Percentiles rank a stretch among this genome's conserved stretches.
Conservation (phyloP, 2,329 filamentous ascomycete genomes). For the Zasmidium angulare region DNA sequence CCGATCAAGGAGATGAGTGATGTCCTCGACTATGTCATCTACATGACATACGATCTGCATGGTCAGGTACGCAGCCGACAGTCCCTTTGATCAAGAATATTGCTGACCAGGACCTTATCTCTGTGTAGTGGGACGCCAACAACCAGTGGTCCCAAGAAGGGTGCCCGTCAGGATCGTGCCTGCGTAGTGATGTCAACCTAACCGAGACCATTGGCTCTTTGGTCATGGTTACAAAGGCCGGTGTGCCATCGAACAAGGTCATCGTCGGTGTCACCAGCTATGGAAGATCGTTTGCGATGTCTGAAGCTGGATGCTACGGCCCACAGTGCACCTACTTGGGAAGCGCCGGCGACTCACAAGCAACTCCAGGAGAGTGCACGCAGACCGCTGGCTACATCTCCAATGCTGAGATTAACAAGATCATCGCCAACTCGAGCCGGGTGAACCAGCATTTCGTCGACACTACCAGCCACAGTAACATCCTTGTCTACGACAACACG, state of each 20-base stretch:
- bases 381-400: constrained; percentile 36
- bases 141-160: background rate
- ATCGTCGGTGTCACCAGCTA: constrained; percentile 35
- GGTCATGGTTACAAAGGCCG: constrained; percentile 13
- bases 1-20: constrained; percentile 27
- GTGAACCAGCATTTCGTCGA: background rate
- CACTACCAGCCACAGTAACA: background rate
- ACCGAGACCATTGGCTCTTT: constrained; percentile 26
- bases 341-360: background rate
- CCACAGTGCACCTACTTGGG: constrained; percentile 27
- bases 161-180: constrained; percentile 33
- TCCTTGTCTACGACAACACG: constrained; percentile 21
- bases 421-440: constrained; percentile 19
- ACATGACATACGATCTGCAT: constrained; percentile 35
- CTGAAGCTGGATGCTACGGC: constrained; percentile 25
- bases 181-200: constrained; percentile 33
- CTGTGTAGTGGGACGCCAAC: background rate
- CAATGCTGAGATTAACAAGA: constrained; percentile 36
- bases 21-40: constrained; percentile 23
- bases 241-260: constrained; percentile 32
- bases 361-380: constrained; percentile 27
- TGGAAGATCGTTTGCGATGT: constrained; percentile 43
- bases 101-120: background rate
- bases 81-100: background rate
- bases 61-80: constrained; percentile 24